phyloP scores from a whole-genome alignment of 2,329 filamentous ascomycete genomes.

The Fusarium sp. region DNA sequence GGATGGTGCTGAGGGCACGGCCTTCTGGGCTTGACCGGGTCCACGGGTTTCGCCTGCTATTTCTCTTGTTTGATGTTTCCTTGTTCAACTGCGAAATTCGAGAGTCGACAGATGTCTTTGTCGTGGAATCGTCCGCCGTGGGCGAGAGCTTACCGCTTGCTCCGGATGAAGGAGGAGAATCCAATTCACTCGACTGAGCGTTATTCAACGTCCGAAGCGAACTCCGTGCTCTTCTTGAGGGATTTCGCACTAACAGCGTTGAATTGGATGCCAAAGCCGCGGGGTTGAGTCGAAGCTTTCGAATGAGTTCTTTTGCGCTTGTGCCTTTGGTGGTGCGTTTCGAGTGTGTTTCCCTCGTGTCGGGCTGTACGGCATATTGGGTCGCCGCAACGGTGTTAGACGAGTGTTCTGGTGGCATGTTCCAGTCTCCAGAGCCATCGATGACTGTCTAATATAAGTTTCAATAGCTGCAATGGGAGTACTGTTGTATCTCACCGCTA shows the following conservation, averaged over 20 bases:
- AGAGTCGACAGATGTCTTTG: conserved; percentile 56
- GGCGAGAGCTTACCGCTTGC: conserved; percentile 47
- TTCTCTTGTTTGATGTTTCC: conserved; percentile 43
- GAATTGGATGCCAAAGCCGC: conserved; percentile 47
- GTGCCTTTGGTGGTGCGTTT: conserved; percentile 36
- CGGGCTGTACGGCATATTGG: conserved; percentile 4
- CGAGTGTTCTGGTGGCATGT: conserved; percentile 6
- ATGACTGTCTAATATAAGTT: conserved; percentile 42
- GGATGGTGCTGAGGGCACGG: conserved; percentile 54
- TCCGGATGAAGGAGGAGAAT: conserved; percentile 49
- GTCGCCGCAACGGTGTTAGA: conserved; percentile 10
- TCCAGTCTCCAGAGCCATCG: conserved; percentile 36
- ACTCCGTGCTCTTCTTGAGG: conserved; percentile 39
- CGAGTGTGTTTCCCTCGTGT: background rate
- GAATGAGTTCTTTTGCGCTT: conserved; percentile 46
- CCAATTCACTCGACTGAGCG: conserved; percentile 32
- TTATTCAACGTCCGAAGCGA: conserved; percentile 47
- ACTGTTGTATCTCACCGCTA: conserved; percentile 37
- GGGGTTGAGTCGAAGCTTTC: conserved; percentile 47
- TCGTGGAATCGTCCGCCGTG: conserved; percentile 47
- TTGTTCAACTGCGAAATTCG: conserved; percentile 44
- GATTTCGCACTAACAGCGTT: conserved; percentile 49
- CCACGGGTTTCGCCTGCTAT: conserved; percentile 53
- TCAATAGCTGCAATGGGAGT: no score
- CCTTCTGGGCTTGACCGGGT: conserved; percentile 57